A percentile compares a stretch with the other conserved stretches of the same genome.
These are phyloP conservation scores for Trebouxia sp. DNA, from an alignment of 139 green algal species.

Conservation along the genomic window DNA sequence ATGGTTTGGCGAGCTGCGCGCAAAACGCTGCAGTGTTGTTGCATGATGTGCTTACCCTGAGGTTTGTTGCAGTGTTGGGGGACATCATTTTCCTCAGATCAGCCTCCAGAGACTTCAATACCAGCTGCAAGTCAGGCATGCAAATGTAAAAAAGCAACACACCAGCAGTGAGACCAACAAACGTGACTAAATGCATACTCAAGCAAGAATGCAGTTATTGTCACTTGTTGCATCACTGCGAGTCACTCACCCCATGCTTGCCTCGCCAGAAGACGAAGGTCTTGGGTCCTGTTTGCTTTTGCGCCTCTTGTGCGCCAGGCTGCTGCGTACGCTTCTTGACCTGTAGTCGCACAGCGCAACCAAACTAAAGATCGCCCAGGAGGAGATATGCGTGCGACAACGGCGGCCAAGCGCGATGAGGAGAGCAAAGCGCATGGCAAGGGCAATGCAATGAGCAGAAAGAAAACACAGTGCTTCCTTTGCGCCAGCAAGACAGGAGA, in stretches of 20 bases:
- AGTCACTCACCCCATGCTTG: slow-evolving; percentile 54
- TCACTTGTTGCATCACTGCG: slow-evolving; percentile 19
- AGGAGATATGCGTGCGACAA: no score
- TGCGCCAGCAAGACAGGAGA: background rate
- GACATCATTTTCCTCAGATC: slow-evolving; percentile 92
- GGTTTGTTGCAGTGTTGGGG: slow-evolving; percentile 87
- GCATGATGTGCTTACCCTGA: slow-evolving; percentile 64
- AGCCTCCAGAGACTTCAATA: slow-evolving; percentile 80
- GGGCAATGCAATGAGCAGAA: no score
- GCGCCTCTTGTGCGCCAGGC: slow-evolving; percentile 40
- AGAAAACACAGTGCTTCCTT: no score
- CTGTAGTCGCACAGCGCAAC: no score
- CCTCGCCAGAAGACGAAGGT: slow-evolving; percentile 90
- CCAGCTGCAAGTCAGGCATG: slow-evolving; percentile 41
- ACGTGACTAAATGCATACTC: no score
- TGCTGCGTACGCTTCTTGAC: slow-evolving; percentile 86
- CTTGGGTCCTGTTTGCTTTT: slow-evolving; percentile 66
- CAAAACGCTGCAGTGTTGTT: no score
- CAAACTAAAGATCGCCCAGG: no score
- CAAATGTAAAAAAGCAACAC: background rate
- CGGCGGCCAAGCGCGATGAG: no score
- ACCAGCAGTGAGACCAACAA: no score
- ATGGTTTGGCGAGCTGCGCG: no score
- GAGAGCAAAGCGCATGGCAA: no score
- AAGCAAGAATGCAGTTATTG: background rate